Percentiles rank a stretch among this genome's conserved stretches.
phyloP scores from a whole-genome alignment of 1,139 yeast species.

The Meyerozyma guilliermondii region DNA sequence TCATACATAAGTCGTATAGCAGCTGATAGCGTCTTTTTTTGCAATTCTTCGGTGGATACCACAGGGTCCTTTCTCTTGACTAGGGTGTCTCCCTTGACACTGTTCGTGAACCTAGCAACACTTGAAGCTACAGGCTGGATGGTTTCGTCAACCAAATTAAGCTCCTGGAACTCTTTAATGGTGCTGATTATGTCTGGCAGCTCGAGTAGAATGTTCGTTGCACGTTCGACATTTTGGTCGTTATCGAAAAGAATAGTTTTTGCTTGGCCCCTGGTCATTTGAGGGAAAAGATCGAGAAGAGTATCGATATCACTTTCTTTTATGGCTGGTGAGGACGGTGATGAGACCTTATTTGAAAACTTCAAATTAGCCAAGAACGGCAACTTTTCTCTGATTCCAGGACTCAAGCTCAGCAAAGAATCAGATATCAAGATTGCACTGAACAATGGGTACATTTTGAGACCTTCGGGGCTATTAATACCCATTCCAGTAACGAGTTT shows the following conservation, averaged over 20 bases:
- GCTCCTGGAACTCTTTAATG: constrained; percentile 11
- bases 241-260: constrained; percentile 41
- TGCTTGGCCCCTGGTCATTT: constrained; percentile 40
- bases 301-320: constrained; percentile 36
- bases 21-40: constrained; percentile 54
- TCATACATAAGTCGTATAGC: constrained; percentile 66
- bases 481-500: constrained; percentile 41
- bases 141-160: not conserved
- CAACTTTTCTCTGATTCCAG: constrained; percentile 45
- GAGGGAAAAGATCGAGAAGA: constrained; percentile 58
- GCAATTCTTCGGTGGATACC: constrained; percentile 28
- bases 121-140: not conserved
- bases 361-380: constrained; percentile 28
- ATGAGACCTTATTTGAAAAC: constrained; percentile 2
- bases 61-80: not conserved
- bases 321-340: constrained; percentile 11
- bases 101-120: not conserved
- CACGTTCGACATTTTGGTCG: constrained; percentile 50
- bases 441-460: constrained; percentile 48
- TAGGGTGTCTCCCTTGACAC: not conserved
- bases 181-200: constrained; percentile 39
- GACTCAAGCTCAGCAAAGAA: constrained; percentile 38
- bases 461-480: constrained; percentile 32
- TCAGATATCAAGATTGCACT: constrained; percentile 47
- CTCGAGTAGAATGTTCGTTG: constrained; percentile 60